Evolutionary conservation across 1,139 yeast species (phyloP).

Genomic region (Taphrina confusa): DNA sequence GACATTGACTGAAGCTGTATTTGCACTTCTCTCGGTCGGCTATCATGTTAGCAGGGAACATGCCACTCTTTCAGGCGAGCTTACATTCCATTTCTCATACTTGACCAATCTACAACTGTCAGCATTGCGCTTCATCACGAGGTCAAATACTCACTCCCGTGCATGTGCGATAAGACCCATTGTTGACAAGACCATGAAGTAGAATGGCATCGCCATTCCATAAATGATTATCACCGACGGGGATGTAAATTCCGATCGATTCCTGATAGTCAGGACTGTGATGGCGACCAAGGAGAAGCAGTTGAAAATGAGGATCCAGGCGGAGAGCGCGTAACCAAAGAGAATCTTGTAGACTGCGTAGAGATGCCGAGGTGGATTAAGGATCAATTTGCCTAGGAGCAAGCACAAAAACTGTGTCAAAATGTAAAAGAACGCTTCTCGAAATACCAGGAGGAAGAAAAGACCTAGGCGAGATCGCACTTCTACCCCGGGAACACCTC

Average conservation of each 20-base stretch:
- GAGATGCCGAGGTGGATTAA: constrained; percentile 7
- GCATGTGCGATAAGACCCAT: constrained; percentile 12
- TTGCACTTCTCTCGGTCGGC: constrained; percentile 8
- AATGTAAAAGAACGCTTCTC: constrained; percentile 8
- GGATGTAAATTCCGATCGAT: constrained; percentile 12
- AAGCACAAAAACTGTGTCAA: constrained; percentile 2
- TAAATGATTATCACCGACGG: not conserved
- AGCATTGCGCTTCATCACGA: not conserved
- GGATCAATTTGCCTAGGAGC: constrained; percentile 1
- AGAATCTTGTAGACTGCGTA: constrained; percentile 5
- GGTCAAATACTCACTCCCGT: not conserved
- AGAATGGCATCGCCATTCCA: constrained; percentile 5
- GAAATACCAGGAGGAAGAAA: constrained; percentile 7
- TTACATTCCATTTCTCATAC: constrained; percentile 16
- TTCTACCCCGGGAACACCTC: constrained; percentile 9
- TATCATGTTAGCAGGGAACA: not conserved
- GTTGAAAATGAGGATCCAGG: constrained; percentile 13
- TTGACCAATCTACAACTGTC: not conserved
- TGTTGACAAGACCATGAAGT: constrained; percentile 2
- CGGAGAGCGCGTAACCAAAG: constrained; percentile 10
- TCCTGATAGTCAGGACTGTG: constrained; percentile 5
- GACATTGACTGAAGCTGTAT: not conserved
- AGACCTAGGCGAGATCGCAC: constrained; percentile 9
- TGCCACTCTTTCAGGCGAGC: no score
- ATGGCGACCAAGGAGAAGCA: constrained; percentile 6